These are phyloP conservation scores for Licmophora abbreviata DNA, from an alignment of 108 stramenopile species.

Conservation along the genomic window DNA sequence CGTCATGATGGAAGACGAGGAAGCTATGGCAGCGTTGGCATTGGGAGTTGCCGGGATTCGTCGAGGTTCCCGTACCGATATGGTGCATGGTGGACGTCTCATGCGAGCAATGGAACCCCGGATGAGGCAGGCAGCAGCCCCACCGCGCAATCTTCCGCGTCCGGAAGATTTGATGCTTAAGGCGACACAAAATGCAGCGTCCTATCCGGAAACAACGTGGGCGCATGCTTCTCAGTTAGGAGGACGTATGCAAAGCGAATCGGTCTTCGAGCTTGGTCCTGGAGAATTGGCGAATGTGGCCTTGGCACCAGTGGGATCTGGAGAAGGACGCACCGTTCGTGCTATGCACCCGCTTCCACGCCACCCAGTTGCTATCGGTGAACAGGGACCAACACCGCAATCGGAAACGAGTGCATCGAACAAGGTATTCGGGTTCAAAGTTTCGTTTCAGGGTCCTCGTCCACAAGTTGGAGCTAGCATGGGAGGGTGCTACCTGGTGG, in stretches of 20 bases:
- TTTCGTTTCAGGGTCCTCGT: slow-evolving; percentile 30
- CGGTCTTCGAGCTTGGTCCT: slow-evolving; percentile 20
- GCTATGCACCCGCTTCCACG: slow-evolving; percentile 16
- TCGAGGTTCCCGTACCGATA: slow-evolving; percentile 1
- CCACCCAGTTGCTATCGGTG: slow-evolving; percentile 3
- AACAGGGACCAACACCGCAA: neutral
- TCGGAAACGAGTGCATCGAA: slow-evolving; percentile 3
- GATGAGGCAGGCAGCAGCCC: slow-evolving; percentile 5
- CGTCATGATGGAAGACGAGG: slow-evolving; percentile 18
- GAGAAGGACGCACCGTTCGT: slow-evolving; percentile 27
- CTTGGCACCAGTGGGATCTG: slow-evolving; percentile 18
- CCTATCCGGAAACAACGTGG: slow-evolving; percentile 30
- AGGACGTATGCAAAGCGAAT: slow-evolving; percentile 9
- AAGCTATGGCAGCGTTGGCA: slow-evolving; percentile 17
- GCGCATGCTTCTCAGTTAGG: slow-evolving; percentile 14
- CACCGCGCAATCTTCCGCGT: neutral
- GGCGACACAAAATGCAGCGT: slow-evolving; percentile 20
- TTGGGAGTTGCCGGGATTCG: slow-evolving; percentile 15
- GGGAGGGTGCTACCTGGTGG: slow-evolving; percentile 42
- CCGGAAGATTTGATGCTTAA: slow-evolving; percentile 18
- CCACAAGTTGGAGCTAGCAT: slow-evolving; percentile 16
- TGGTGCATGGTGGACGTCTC: neutral
- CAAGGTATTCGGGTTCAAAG: slow-evolving; percentile 26
- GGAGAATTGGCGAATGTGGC: slow-evolving; percentile 17
- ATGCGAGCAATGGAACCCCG: slow-evolving; percentile 5